These are phyloP conservation scores for Heritiera fomes DNA, from an alignment of 345 rosid genomes.

Conservation along the genomic window DNA sequence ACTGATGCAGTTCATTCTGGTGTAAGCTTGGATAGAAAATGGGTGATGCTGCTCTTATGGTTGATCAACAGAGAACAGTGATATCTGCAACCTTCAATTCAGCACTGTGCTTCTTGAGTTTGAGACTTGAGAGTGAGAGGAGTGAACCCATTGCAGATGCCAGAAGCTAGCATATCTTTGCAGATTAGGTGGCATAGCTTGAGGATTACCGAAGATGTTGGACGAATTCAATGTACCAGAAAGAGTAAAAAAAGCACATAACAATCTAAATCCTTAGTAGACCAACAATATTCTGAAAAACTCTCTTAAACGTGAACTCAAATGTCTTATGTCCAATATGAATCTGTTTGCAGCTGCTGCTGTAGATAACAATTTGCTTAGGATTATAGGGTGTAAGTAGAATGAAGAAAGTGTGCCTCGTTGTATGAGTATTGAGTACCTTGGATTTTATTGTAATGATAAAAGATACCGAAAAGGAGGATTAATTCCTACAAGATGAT, in stretches of 20 bases:
- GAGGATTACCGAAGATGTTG: background rate
- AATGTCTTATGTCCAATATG: background rate
- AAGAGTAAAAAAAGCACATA: background rate
- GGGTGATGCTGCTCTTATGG: background rate
- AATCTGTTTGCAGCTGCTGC: background rate
- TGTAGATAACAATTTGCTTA: background rate
- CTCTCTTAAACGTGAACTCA: background rate
- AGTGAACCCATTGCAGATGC: too few relatives aligned
- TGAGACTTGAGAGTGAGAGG: too few relatives aligned
- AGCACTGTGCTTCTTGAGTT: background rate
- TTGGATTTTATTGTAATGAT: too few relatives aligned
- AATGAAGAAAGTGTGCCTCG: background rate
- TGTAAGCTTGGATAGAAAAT: background rate
- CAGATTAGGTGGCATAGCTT: background rate
- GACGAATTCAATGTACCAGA: background rate
- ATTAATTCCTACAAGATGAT: too few relatives aligned
- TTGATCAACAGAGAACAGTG: background rate
- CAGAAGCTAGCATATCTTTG: background rate
- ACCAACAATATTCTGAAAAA: background rate
- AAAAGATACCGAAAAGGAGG: too few relatives aligned
- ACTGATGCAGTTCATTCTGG: slow-evolving; percentile 4
- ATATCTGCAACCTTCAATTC: background rate
- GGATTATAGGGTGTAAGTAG: background rate
- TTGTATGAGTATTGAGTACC: too few relatives aligned
- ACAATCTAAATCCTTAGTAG: too few relatives aligned